Evolutionary conservation across 768 basidiomycete species (phyloP).

Genomic region (Gautieria morchelliformis): DNA sequence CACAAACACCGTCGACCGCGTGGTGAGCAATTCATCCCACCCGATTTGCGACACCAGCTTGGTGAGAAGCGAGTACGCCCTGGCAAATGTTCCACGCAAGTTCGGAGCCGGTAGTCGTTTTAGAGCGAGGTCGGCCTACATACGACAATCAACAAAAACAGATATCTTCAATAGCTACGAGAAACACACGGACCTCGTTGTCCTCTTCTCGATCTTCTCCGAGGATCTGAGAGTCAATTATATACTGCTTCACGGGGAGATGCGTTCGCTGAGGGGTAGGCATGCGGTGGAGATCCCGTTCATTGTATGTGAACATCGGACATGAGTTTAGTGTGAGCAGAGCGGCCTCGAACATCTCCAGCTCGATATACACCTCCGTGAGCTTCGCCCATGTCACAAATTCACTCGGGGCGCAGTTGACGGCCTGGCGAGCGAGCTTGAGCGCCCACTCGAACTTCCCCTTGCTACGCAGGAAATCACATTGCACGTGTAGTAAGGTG

Average conservation of each 20-base stretch:
- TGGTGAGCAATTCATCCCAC: slow-evolving; percentile 97
- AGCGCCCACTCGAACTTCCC: slow-evolving; percentile 82
- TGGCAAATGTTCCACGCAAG: slow-evolving; percentile 90
- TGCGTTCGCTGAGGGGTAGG: slow-evolving; percentile 74
- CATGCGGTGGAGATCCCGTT: slow-evolving; percentile 83
- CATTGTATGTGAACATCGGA: slow-evolving; percentile 99
- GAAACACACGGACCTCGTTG: slow-evolving; percentile 49
- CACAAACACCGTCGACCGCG: slow-evolving; percentile 90
- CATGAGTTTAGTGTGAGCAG: slow-evolving; percentile 95
- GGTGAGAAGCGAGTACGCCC: slow-evolving; percentile 86
- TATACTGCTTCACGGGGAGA: slow-evolving; percentile 76
- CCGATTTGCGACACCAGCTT: slow-evolving; percentile 90
- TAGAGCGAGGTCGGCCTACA: slow-evolving; percentile 82
- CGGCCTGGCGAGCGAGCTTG: slow-evolving; percentile 86
- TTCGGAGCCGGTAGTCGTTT: slow-evolving; percentile 92
- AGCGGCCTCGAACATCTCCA: slow-evolving; percentile 82
- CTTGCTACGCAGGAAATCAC: slow-evolving; percentile 86
- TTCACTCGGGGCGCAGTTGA: slow-evolving; percentile 97
- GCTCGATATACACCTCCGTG: slow-evolving; percentile 89
- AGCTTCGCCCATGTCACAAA: slow-evolving; percentile 99
- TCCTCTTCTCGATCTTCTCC: slow-evolving; percentile 80
- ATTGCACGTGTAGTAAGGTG: slow-evolving; percentile 87
- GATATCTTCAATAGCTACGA: too few species aligned
- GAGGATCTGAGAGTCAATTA: slow-evolving; percentile 70
- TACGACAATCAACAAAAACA: background rate